Percentiles rank a stretch among this genome's conserved stretches.
Evolutionary conservation across 2,329 filamentous ascomycete genomes (phyloP).

Genomic region (Diaporthe aspalathi): DNA sequence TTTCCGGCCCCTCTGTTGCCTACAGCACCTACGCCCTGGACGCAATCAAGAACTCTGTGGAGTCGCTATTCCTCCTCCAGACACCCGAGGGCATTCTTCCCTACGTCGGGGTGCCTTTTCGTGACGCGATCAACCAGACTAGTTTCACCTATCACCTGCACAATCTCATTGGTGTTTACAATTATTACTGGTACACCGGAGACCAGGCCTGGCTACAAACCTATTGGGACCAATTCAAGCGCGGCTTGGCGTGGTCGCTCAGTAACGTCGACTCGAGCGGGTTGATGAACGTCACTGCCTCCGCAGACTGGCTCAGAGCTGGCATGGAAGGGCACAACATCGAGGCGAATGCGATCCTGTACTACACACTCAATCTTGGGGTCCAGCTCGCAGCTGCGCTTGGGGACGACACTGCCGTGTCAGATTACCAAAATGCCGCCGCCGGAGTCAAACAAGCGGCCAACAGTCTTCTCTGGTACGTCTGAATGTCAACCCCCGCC

Average conservation of each 20-base stretch:
- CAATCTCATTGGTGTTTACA: conserved; percentile 68
- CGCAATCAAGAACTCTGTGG: conserved; percentile 61
- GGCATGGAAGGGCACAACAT: conserved; percentile 62
- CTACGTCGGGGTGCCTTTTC: conserved; percentile 60
- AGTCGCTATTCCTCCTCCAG: conserved; percentile 60
- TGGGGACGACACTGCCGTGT: conserved; percentile 46
- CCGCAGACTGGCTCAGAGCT: conserved; percentile 63
- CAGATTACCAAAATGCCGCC: conserved; percentile 23
- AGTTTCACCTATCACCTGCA: conserved; percentile 70
- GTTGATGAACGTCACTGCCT: conserved; percentile 61
- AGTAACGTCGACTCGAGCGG: conserved; percentile 51
- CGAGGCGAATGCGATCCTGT: conserved; percentile 64
- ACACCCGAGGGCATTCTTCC: conserved; percentile 52
- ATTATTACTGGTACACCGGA: conserved; percentile 67
- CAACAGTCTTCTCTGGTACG: conserved; percentile 34
- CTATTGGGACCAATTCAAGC: conserved; percentile 61
- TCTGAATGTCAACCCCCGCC: neutral
- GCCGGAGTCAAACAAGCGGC: conserved; percentile 33
- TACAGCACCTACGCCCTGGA: conserved; percentile 66
- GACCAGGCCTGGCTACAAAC: conserved; percentile 59
- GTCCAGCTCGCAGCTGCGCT: conserved; percentile 59
- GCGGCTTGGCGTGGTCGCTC: conserved; percentile 56
- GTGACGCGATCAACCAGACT: conserved; percentile 36
- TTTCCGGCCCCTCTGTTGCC: conserved; percentile 64
- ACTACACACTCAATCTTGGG: conserved; percentile 61